Evolutionary conservation across 257 asterid genomes (phyloP).

Genomic region (Nicotiana undulata): DNA sequence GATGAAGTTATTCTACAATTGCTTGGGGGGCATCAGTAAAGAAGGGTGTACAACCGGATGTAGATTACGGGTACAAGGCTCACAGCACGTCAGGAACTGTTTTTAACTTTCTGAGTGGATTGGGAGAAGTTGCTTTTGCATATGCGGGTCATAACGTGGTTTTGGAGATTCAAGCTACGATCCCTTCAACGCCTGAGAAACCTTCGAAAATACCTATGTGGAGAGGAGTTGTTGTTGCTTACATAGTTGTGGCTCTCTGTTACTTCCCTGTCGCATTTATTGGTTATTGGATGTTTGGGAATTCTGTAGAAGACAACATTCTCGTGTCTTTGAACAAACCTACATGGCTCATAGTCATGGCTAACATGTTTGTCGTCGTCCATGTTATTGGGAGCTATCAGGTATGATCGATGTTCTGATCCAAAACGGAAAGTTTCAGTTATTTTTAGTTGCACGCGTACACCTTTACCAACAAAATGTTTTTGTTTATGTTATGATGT

Average conservation of each 20-base stretch:
- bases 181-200: conserved; percentile 84
- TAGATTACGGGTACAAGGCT: conserved; percentile 63
- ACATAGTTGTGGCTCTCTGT: conserved; percentile 77
- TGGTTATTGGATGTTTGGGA: conserved; percentile 72
- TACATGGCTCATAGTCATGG: conserved; percentile 83
- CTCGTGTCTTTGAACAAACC: conserved; percentile 52
- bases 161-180: conserved; percentile 83
- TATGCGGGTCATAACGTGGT: conserved; percentile 96
- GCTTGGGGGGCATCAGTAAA: conserved; percentile 79
- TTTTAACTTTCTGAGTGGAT: conserved; percentile 62
- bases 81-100: conserved; percentile 47
- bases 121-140: conserved; percentile 91
- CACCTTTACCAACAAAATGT: neutral
- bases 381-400: conserved; percentile 98
- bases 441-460: neutral
- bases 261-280: conserved; percentile 88
- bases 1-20: conserved; percentile 68
- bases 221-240: conserved; percentile 88
- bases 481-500: neutral
- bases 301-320: conserved; percentile 46
- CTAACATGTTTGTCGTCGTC: conserved; percentile 78
- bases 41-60: conserved; percentile 53
- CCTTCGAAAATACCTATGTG: conserved; percentile 93
- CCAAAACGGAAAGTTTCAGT: neutral
- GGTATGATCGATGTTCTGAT: conserved; percentile 23